These are phyloP conservation scores for Calonectria hongkongensis DNA, from an alignment of 2,329 filamentous ascomycete genomes.

Conservation along the genomic window DNA sequence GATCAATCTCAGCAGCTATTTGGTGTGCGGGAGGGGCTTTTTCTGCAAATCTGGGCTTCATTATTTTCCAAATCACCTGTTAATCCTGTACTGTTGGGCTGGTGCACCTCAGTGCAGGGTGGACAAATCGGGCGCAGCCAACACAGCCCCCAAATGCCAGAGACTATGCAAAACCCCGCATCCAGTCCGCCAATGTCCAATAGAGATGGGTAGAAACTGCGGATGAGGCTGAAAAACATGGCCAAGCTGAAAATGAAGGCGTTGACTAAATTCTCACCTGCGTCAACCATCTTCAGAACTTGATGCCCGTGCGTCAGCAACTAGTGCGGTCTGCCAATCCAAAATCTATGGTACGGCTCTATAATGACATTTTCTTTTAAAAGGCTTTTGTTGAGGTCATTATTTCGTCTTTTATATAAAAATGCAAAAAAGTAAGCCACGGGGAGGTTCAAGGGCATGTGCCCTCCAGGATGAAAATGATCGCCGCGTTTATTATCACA, in stretches of 20 bases:
- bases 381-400: too few relatives aligned
- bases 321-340: background rate
- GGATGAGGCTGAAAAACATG: background rate
- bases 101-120: background rate
- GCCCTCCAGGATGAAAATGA: too few relatives aligned
- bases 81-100: background rate
- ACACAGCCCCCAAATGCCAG: background rate
- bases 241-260: slow-evolving; percentile 3
- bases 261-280: slow-evolving; percentile 19
- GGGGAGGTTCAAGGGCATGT: too few relatives aligned
- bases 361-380: too few relatives aligned
- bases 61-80: background rate
- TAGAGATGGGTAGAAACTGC: background rate
- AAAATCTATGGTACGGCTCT: background rate
- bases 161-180: background rate
- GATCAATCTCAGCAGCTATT: too few relatives aligned
- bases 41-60: background rate
- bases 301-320: background rate
- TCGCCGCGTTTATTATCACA: too few relatives aligned
- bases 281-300: background rate
- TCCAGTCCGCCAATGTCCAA: too few relatives aligned
- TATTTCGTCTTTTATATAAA: too few relatives aligned
- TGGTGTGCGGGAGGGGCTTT: background rate
- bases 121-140: slow-evolving; percentile 9
- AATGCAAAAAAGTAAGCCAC: too few relatives aligned